Evolutionary conservation across 495 filamentous ascomycete genomes (phyloP), one percentile per base, ranked within the genome.

Genomic region (Lasiosphaeriaceae sp.): DNA sequence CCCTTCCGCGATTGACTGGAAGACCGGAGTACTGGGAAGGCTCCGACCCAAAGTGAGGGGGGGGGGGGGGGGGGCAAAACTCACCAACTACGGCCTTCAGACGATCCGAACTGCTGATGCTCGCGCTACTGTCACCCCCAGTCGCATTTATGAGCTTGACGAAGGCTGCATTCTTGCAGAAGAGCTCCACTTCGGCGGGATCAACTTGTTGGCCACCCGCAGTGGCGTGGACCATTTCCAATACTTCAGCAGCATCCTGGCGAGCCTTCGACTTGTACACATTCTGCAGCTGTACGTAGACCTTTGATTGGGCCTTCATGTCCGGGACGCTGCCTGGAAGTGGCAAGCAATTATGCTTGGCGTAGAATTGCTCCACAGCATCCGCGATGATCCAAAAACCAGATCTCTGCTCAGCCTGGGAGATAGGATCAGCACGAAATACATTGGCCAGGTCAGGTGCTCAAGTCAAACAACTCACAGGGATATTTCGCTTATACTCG

Each of bases 271-370:
- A 66, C 72, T 96, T 96, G 83, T 97, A 98, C 63, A 97, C 84
- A 61, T 89, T 96, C 73, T 97, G 94, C 23, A 99, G 79, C 58
- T 85, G 79, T 58, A 97, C 85, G 74, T 99, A 99, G 60, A 96
- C 90, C 47, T 82, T 85, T 19, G 91, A 96, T 70, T 92, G 83
- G 29, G 94, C 90, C 74, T 99, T 99, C 94, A 99, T 99, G 72
- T 99, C 94, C 6, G 94, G 95, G 14, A 97, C 77, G 19, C 86
- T 85, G 46, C 94, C 95, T 2, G 92, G 88, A 0, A 99, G 75
- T 19, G 94, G 94, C 6, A 97, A 81, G 39, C 84, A 80, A 19
- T 77, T 73, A 63, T 96, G 84, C 52, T 77, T 79, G 12, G 73
- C 67, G 66, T 93, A 85, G 73, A 97, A 99, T 29, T 78, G 61